These are phyloP conservation scores for Hippophae tibetana DNA, from an alignment of 306 rosid genomes.

Conservation along the genomic window DNA sequence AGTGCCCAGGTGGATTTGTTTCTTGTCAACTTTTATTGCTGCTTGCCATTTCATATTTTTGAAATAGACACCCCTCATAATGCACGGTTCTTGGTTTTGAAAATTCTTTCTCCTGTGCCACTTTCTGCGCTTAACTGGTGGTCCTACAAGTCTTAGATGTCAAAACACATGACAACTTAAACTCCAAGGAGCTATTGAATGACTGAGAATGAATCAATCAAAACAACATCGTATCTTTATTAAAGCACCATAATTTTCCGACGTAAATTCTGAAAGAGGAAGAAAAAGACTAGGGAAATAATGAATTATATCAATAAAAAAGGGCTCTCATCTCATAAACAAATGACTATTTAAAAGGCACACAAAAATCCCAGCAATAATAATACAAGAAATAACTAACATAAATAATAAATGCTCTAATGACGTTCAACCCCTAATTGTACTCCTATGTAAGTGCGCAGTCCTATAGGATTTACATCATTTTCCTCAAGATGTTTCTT, in stretches of 20 bases:
- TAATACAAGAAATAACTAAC: too few relatives aligned
- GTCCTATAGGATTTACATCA: too few relatives aligned
- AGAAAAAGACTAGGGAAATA: too few relatives aligned
- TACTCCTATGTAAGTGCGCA: too few relatives aligned
- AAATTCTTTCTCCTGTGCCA: conserved; percentile 67
- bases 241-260: background rate
- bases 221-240: background rate
- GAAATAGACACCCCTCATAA: conserved; percentile 89
- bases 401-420: too few relatives aligned
- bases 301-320: too few relatives aligned
- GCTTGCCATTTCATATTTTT: conserved; percentile 99
- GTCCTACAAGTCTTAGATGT: conserved; percentile 34
- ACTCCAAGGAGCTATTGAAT: conserved; percentile 1
- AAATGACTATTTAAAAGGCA: too few relatives aligned
- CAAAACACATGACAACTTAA: conserved; percentile 3
- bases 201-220: background rate
- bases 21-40: conserved; percentile 92
- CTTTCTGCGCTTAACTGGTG: conserved; percentile 81
- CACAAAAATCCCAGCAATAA: too few relatives aligned
- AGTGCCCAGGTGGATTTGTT: conserved; percentile 93
- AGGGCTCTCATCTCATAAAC: too few relatives aligned
- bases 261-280: too few relatives aligned
- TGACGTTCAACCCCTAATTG: too few relatives aligned
- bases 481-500: too few relatives aligned
- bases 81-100: conserved; percentile 64